Evolutionary conservation across 2,329 filamentous ascomycete species (phyloP), one percentile per base, ranked within the genome.

Genomic region (Fusarium robinianum): DNA sequence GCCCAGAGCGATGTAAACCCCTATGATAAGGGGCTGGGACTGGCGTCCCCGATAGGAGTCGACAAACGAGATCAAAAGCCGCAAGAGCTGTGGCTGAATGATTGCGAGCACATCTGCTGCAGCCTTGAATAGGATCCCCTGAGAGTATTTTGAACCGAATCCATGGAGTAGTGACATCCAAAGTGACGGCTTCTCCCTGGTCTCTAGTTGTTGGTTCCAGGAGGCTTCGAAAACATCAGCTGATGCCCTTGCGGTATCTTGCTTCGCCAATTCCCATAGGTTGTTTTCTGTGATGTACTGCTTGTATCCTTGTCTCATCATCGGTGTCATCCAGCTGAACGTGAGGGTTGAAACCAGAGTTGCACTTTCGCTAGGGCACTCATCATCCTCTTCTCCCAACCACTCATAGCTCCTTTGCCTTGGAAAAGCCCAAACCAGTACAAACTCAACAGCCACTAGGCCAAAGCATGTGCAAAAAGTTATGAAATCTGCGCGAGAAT

Each of bases 291-390:
- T 40, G 12, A 40, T 10, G 15, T 17, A 32, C 3, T 22, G 22
- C 10, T 17, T 10, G 12, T 40, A 32, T 9, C 37, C 26, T 6
- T 40, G 37, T 14, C 31, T 40, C 26, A 40, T 40, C 5, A 40
- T 21, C 3, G 37, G 37, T n/a, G 37, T 32, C 26, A 40, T 40
- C 37, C 37, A 40, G 18, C 27, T 12, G 21, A 40, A 40, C 3
- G 37, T 40, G 8, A 40, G 22, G 19, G 31, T 40, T 11, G 37
- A 40, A 8, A 40, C 23, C 9, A 40, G 21, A 6, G 25, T 18
- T 6, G 27, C 37, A n/a, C 24, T 22, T 19, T 30, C 27, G 11
- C 19, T 25, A 10, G 37, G 26, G 12, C 26, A 32, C 8, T 17
- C 26, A 6, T 32, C 17, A 19, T 16, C 19, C 23, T 40, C 24